A percentile compares a stretch with the other conserved stretches of the same genome.
Conservation (phyloP, 257 asterid species). For the Galeopsis tetrahit region DNA sequence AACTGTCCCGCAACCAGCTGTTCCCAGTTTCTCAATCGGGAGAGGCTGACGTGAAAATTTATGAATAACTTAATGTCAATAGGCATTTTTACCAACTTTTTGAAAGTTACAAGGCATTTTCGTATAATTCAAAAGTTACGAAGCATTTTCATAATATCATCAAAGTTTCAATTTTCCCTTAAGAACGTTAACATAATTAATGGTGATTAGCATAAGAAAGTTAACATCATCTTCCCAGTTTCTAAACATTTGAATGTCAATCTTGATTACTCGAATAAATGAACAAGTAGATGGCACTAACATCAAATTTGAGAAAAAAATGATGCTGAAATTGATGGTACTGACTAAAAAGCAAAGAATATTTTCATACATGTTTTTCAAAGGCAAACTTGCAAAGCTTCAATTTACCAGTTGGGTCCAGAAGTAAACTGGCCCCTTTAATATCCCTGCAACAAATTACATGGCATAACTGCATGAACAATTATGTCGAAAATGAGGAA, state of each 20-base stretch:
- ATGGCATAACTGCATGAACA: conserved; percentile 1
- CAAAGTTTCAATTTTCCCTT: not conserved
- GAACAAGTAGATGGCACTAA: not conserved
- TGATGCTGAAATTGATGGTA: not conserved
- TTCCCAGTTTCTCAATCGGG: no score
- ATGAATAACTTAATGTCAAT: no score
- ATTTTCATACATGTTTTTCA: conserved; percentile 63
- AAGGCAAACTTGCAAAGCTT: conserved; percentile 69
- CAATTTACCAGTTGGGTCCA: conserved; percentile 70
- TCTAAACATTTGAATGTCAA: not conserved
- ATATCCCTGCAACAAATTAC: conserved; percentile 59
- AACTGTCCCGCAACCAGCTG: no score
- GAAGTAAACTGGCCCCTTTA: conserved; percentile 68
- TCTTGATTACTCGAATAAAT: not conserved
- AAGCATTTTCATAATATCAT: not conserved
- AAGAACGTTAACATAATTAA: no score
- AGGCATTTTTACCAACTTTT: no score
- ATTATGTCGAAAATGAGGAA: not conserved
- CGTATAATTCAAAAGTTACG: not conserved
- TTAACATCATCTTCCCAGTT: conserved; percentile 4
- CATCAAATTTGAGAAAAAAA: not conserved
- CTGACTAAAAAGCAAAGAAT: conserved; percentile 7
- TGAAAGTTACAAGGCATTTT: no score
- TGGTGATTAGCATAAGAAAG: not conserved
- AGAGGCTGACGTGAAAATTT: no score